phyloP scores from a whole-genome alignment of 2,329 filamentous ascomycete species.

The Westerdykella sp. region DNA sequence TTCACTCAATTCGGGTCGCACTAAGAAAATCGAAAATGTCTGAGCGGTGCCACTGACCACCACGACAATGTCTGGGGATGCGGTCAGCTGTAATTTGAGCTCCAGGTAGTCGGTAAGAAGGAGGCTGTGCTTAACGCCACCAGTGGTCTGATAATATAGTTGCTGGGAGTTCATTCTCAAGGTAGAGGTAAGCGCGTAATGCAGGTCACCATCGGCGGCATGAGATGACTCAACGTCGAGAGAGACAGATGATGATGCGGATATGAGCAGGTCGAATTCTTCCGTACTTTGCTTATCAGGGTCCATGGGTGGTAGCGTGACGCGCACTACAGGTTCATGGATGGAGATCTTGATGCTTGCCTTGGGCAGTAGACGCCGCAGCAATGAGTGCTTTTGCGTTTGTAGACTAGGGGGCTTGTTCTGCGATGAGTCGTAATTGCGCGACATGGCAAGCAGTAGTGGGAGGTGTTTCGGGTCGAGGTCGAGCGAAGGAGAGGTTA shows the following conservation, averaged over 20 bases:
- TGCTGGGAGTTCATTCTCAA: conserved; percentile 79
- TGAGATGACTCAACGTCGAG: conserved; percentile 95
- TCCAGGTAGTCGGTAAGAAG: conserved; percentile 85
- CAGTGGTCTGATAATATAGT: conserved; percentile 88
- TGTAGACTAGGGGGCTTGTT: conserved; percentile 19
- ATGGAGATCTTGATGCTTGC: conserved; percentile 92
- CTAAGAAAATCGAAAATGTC: conserved; percentile 82
- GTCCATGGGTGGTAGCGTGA: conserved; percentile 75
- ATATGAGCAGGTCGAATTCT: conserved; percentile 93
- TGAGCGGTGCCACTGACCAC: conserved; percentile 73
- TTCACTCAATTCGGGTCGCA: conserved; percentile 85
- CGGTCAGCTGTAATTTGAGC: conserved; percentile 75
- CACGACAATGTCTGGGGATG: conserved; percentile 78
- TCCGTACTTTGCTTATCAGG: conserved; percentile 53
- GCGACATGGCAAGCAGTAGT: conserved; percentile 70
- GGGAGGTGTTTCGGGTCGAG: conserved; percentile 88
- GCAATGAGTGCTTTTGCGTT: conserved; percentile 53
- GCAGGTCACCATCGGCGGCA: conserved; percentile 71
- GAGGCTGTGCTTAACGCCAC: conserved; percentile 76
- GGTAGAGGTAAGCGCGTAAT: conserved; percentile 79
- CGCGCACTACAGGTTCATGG: conserved; percentile 89
- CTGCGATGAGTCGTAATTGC: conserved; percentile 36
- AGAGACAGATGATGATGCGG: conserved; percentile 87
- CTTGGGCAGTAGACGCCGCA: conserved; percentile 89
- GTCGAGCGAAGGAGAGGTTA: conserved; percentile 92